A percentile compares a stretch with the other conserved stretches of the same genome.
These are phyloP conservation scores for Cryptosporidium parvum DNA, from an alignment of 169 alveolate species.

Conservation along the genomic window DNA sequence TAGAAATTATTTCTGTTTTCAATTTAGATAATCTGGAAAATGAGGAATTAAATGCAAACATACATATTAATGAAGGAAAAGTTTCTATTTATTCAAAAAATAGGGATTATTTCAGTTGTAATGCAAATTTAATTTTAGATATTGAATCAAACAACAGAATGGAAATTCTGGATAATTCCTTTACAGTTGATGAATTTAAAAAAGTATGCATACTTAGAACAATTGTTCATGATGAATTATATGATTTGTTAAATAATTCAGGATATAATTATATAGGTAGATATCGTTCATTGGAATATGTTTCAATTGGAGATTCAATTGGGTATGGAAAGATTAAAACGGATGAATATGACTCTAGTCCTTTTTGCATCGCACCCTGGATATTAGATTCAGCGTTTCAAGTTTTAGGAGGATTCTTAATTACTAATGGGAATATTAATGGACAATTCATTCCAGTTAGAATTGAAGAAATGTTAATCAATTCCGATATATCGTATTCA, in stretches of 20 bases:
- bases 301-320: conserved; percentile 26
- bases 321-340: conserved; percentile 34
- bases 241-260: conserved; percentile 23
- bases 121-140: conserved; percentile 5
- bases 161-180: not conserved
- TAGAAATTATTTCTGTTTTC: conserved; percentile 22
- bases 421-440: not conserved
- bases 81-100: conserved; percentile 26
- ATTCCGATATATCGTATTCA: conserved; percentile 1
- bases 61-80: conserved; percentile 27
- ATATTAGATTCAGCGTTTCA: conserved; percentile 73
- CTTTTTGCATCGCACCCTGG: conserved; percentile 66
- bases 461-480: conserved; percentile 12
- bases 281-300: conserved; percentile 52
- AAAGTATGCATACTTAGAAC: conserved; percentile 1
- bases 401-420: conserved; percentile 57
- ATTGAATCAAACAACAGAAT: not conserved
- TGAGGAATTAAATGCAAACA: not conserved
- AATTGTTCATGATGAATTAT: conserved; percentile 24
- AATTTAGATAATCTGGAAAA: conserved; percentile 10
- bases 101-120: conserved; percentile 1
- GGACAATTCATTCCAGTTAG: conserved; percentile 29
- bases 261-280: conserved; percentile 46
- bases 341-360: not conserved
- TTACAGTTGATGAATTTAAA: conserved; percentile 6